phyloP scores from a whole-genome alignment of 345 rosid genomes.

The Gossypium bickii region DNA sequence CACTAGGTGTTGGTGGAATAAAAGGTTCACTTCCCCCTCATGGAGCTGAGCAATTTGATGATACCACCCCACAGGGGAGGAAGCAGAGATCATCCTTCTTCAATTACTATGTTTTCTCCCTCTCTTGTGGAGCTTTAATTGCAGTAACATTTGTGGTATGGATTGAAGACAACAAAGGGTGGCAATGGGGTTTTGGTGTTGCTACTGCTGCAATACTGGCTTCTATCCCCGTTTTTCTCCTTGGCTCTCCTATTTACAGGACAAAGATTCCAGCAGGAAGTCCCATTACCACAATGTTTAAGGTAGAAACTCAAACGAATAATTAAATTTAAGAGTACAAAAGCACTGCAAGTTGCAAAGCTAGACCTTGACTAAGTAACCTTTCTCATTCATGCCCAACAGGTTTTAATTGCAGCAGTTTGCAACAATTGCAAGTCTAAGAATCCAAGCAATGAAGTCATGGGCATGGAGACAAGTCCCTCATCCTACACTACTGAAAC shows the following conservation, averaged over 20 bases:
- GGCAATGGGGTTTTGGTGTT: constrained; percentile 86
- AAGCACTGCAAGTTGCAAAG: constrained; percentile 2
- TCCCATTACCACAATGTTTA: constrained; percentile 72
- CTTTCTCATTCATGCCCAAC: constrained; percentile 12
- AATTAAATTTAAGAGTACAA: not conserved
- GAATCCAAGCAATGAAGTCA: constrained; percentile 36
- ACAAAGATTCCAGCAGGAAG: constrained; percentile 67
- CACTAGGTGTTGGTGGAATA: constrained; percentile 89
- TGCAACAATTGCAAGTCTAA: constrained; percentile 28
- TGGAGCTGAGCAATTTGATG: constrained; percentile 94
- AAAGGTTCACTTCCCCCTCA: constrained; percentile 93
- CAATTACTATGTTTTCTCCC: constrained; percentile 79
- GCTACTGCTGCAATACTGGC: constrained; percentile 64
- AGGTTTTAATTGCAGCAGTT: constrained; percentile 57
- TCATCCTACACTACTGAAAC: constrained; percentile 28
- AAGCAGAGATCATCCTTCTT: constrained; percentile 80
- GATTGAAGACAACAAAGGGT: constrained; percentile 92
- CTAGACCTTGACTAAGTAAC: not conserved
- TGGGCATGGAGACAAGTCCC: constrained; percentile 31
- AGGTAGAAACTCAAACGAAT: constrained; percentile 39
- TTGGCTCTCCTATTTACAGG: constrained; percentile 62
- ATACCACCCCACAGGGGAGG: constrained; percentile 60
- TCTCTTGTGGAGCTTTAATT: constrained; percentile 74
- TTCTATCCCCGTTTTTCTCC: constrained; percentile 68
- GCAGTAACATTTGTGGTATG: constrained; percentile 91